Evolutionary conservation across 2,329 filamentous ascomycete genomes (phyloP), one percentile per base, ranked within the genome.

Genomic region (Hypoxylon sp.): DNA sequence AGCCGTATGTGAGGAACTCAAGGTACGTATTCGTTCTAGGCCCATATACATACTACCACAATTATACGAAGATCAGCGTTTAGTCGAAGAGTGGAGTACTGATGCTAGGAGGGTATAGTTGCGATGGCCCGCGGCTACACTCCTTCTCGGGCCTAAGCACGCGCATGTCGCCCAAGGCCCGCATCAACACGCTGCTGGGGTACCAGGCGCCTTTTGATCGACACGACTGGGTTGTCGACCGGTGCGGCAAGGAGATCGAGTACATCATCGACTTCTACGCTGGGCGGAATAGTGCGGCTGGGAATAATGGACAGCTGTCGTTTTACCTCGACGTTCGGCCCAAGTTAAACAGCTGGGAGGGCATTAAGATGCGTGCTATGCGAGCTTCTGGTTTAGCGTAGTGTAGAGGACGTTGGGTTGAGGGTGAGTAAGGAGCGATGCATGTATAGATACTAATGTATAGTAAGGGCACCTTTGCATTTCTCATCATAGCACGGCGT

Each of bases 201-300:
- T 98, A 97, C 80, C 91, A 92, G 66, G 86, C 91, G 58, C 96
- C 96, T 1, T 99, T 99, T 80, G 96, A 99, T 81, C 86, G 96
- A 29, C 96, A 99, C 79, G 96, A 99, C 80, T 99, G 96, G 96
- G 90, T 98, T 24, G 91, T 99, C 37, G 94, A 99, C 81, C 87
- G 96, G 56, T 98, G 96, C 78, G 95, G 92, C 31, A 91, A 85
- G 19, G 89, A 88, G 75, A 83, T 99, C 53, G 96, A 98, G 75
- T 99, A 99, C 79, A 92, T 99, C 42, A 99, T 99, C 79, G 96
- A 99, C 81, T 99, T 99, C 75, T 99, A 99, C 78, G 90, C 93
- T 4, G 96, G 96, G 0, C 83, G 86, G 5, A 80, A 82, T 2
- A 77, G 77, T 31, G 77, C 76, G 42, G 76, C 78, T 1, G 74